These are phyloP conservation scores for Verticillium zaregamsianum DNA, from an alignment of 2,329 filamentous ascomycete genomes.

Conservation along the genomic window DNA sequence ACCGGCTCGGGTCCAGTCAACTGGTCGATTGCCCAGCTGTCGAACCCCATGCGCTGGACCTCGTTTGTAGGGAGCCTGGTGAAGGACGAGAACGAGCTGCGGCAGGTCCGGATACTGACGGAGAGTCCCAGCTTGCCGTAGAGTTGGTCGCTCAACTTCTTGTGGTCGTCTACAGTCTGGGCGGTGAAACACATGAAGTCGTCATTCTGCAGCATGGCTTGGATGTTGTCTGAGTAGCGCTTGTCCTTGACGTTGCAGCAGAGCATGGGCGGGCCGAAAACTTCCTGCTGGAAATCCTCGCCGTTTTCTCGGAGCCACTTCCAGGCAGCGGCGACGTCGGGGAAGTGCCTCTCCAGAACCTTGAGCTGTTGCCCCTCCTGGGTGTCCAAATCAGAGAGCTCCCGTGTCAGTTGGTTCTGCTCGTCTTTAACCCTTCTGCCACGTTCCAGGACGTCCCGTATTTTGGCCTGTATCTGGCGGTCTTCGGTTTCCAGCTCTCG, in stretches of 20 bases:
- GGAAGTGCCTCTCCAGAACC: slow-evolving; percentile 56
- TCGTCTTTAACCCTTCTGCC: slow-evolving; percentile 36
- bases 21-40: slow-evolving; percentile 76
- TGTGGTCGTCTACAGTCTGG: slow-evolving; percentile 72
- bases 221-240: slow-evolving; percentile 54
- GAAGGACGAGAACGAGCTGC: slow-evolving; percentile 50
- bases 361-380: slow-evolving; percentile 69
- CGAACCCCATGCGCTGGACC: slow-evolving; percentile 59
- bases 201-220: slow-evolving; percentile 44
- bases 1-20: slow-evolving; percentile 79
- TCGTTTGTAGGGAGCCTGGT: slow-evolving; percentile 53
- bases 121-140: slow-evolving; percentile 60
- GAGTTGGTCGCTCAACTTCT: slow-evolving; percentile 63
- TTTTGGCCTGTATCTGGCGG: slow-evolving; percentile 31
- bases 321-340: slow-evolving; percentile 68
- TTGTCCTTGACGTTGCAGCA: slow-evolving; percentile 75
- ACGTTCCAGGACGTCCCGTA: slow-evolving; percentile 35
- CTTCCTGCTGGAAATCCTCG: slow-evolving; percentile 64
- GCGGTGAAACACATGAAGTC: slow-evolving; percentile 69
- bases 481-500: slow-evolving; percentile 46
- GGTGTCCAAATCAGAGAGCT: slow-evolving; percentile 62
- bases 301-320: slow-evolving; percentile 76
- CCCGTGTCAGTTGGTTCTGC: slow-evolving; percentile 33
- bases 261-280: slow-evolving; percentile 78
- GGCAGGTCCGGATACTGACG: slow-evolving; percentile 66